phyloP scores from a whole-genome alignment of 1,284 basidiomycete species.

The Apiotrichum siamense region DNA sequence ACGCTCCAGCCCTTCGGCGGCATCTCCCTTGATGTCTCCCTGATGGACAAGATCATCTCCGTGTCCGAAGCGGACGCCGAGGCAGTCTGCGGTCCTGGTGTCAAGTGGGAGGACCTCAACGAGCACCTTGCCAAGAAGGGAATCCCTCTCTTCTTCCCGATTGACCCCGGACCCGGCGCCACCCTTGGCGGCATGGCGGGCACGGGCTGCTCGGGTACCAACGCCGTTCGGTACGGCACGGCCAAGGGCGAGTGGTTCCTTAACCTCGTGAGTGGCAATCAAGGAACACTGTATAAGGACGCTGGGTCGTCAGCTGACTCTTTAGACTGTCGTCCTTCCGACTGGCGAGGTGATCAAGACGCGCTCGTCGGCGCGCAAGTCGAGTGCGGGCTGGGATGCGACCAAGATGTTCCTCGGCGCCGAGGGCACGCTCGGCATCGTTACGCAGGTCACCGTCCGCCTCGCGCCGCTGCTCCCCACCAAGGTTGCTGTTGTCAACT shows the following conservation, averaged over 20 bases:
- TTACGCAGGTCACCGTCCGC: constrained; percentile 82
- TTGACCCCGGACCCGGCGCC: constrained; percentile 65
- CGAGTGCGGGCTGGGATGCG: constrained; percentile 81
- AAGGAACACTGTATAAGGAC: neutral
- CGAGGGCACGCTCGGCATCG: constrained; percentile 87
- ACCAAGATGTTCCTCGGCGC: constrained; percentile 92
- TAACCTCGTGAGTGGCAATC: constrained; percentile 59
- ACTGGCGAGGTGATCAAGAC: constrained; percentile 92
- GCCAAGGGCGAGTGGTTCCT: constrained; percentile 78
- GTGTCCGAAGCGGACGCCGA: constrained; percentile 64
- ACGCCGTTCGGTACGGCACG: constrained; percentile 82
- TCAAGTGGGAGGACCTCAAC: constrained; percentile 82
- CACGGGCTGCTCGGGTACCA: constrained; percentile 63
- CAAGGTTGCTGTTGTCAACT: constrained; percentile 51
- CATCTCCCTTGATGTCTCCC: constrained; percentile 76
- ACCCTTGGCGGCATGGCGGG: constrained; percentile 90
- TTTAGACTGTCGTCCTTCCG: constrained; percentile 77
- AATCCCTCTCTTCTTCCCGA: constrained; percentile 80
- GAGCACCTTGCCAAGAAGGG: constrained; percentile 62
- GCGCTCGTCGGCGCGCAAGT: constrained; percentile 73
- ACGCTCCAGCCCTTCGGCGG: constrained; percentile 55
- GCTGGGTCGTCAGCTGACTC: neutral
- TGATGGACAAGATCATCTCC: constrained; percentile 75
- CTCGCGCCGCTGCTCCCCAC: constrained; percentile 76
- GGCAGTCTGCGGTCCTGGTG: constrained; percentile 73